These are phyloP conservation scores for Alternaria ethzedia DNA, from an alignment of 2,329 filamentous ascomycete genomes.

Conservation along the genomic window DNA sequence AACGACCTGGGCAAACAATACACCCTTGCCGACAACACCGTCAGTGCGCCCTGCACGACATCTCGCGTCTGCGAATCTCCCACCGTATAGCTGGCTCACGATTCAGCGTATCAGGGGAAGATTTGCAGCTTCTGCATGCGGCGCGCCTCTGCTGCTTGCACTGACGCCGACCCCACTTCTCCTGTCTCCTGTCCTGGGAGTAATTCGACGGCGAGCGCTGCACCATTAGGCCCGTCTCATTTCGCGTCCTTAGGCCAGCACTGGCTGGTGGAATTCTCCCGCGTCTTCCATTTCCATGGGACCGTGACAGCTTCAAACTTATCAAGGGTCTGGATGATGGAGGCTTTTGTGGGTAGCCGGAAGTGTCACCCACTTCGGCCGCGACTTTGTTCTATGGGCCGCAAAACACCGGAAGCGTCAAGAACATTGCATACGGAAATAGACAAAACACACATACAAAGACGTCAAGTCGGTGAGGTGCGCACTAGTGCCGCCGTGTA, in stretches of 20 bases:
- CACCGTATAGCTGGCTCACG: neutral
- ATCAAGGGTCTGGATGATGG: neutral
- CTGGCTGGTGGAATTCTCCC: neutral
- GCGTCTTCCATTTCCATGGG: neutral
- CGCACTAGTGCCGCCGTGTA: neutral
- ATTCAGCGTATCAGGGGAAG: neutral
- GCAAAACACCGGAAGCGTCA: neutral
- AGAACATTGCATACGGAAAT: neutral
- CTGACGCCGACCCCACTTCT: slow-evolving; percentile 7
- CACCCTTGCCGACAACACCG: slow-evolving; percentile 18
- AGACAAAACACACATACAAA: neutral
- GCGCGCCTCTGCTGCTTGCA: slow-evolving; percentile 1
- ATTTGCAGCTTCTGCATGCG: neutral
- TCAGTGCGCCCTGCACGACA: slow-evolving; percentile 14
- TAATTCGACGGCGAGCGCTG: neutral
- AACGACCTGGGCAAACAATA: slow-evolving; percentile 13
- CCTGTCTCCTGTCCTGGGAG: neutral
- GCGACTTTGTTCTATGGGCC: neutral
- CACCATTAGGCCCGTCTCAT: neutral
- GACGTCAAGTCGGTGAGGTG: neutral
- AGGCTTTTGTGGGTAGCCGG: neutral
- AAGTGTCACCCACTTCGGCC: neutral
- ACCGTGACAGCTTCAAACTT: neutral
- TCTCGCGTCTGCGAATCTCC: slow-evolving; percentile 1
- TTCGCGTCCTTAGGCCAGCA: neutral